These are phyloP conservation scores for Linum tenue DNA, from an alignment of 345 rosid genomes.

Conservation along the genomic window DNA sequence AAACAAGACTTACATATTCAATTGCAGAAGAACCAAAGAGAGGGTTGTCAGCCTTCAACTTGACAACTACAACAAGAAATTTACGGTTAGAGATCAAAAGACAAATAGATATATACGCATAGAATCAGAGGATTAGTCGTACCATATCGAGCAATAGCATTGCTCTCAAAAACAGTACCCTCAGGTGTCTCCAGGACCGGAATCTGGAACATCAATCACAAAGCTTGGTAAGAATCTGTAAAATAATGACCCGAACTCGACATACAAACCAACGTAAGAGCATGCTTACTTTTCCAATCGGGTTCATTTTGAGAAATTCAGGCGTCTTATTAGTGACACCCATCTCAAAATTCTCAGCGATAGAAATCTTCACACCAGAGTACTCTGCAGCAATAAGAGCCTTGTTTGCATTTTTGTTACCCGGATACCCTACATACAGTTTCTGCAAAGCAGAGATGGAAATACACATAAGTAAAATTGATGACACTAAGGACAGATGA, in stretches of 20 bases:
- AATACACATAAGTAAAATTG: no score
- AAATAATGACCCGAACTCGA: no score
- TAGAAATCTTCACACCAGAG: conserved; percentile 50
- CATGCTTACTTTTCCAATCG: conserved; percentile 66
- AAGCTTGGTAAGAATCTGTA: not conserved
- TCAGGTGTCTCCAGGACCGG: conserved; percentile 96
- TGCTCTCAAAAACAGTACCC: conserved; percentile 86
- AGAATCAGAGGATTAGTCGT: not conserved
- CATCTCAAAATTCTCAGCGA: conserved; percentile 60
- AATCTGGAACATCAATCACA: conserved; percentile 32
- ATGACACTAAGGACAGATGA: no score
- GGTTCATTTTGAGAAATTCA: conserved; percentile 80
- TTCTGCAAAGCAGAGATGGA: conserved; percentile 23
- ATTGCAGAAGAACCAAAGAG: conserved; percentile 55
- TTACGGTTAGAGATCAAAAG: not conserved
- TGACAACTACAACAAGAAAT: conserved; percentile 39
- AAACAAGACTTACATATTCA: conserved; percentile 49
- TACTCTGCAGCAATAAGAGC: conserved; percentile 77
- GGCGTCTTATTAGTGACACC: conserved; percentile 77
- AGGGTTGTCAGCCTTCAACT: conserved; percentile 53
- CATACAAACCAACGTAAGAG: no score
- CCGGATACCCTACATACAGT: conserved; percentile 37
- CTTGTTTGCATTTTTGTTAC: conserved; percentile 56
- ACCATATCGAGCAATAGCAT: conserved; percentile 93
- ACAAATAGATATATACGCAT: not conserved